Evolutionary conservation across 768 basidiomycete genomes (phyloP), one percentile per base, ranked within the genome.

Genomic region (Suillus subalutaceus): DNA sequence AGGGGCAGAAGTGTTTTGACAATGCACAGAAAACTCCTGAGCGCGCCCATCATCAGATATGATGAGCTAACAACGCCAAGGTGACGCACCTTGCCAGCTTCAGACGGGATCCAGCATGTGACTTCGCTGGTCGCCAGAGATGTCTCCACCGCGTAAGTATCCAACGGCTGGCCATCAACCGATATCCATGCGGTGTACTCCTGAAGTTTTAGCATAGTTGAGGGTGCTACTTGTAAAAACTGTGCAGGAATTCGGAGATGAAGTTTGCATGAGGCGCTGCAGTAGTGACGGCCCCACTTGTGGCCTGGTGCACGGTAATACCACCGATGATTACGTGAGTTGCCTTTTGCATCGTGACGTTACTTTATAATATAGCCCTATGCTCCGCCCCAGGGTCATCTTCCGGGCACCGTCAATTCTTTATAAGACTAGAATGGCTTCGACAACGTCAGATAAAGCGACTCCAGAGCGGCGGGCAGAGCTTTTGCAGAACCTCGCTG

Each of bases 401-500:
- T 43, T 64, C 18, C 65, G 67, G 18, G 55, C 56, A 55, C 48
- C 66, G 53, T 65, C 64, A 46, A 63, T 63, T 2, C 26, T 38
- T 63, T 63, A 63, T 58, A 65, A 66, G 57, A 52, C 46, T 20
- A 66, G 62, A 26, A 75, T 75, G 74, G 44, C 68, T 38, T 65
- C 76, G 52, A 55, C 68, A 8, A 30, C 59, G 12, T 60, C 59
- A 30, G 57, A 63, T 16, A 55, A 72, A 38, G 66, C 81, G 0
- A 66, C 80, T 2, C 62, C 75, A n/a, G 82, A 85, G 70, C 84
- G 88, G 30, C 77, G 75, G 20, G 71, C 79, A 44, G 89, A 91
- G 69, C 77, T 93, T 48, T 73, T 74, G 5, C 81, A 85, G 65
- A 82, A 84, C 20, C 80, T 94, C 3, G 68, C 77, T 3, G 86